Base-by-base conservation (phyloP, 768 basidiomycete species). In the Porphyrellus cyaneotinctus region DNA sequence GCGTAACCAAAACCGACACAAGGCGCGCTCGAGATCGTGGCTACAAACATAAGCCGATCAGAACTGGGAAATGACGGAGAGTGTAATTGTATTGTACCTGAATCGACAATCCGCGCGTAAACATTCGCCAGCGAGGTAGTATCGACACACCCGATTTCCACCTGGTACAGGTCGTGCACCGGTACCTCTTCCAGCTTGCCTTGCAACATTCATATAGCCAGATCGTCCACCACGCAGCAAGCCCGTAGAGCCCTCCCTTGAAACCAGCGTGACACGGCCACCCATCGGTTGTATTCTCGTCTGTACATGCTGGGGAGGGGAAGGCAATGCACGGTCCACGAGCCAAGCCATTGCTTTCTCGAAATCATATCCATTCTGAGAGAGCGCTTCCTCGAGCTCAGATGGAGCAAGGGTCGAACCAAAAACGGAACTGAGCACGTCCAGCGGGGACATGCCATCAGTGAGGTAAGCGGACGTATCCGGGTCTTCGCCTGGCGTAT, bases 1-100 rank as follows among this genome's bases (percentile, higher is more conserved):
- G 46, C 95, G 83, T 28, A 99, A 79, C 97, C 97, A 99, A 75
- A 99, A 99, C 32, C 97, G 87, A 72, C 90, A 94, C 20, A 97
- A 69, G 2, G 95, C 95, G 37, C 95, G 83, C 69, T 97, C 95
- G 4, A 97, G 80, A 64, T 97, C 95, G 66, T 97, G 95, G 61
- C 95, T 97, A 59, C 4, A 59, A 49, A 49, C 44, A 49, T 36
- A 48, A 48, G 53, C 24, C 57, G 51, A 55, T 60, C 46, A 62
- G 56, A 20, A 48, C 23, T 45, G 38, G 33, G 51, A 22, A 4
- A 13, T 53, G 48, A 43, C 5, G 22, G 18, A 42, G 33, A 23
- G n/a, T 8, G 32, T 20, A n/a, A 17, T 44, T 46, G 10, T 42
- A 24, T 82, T 58, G 60, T 51, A 95, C 95, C 93, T 97, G 76